These are phyloP conservation scores for Syncephalis fuscata DNA, from an alignment of 371 early-diverging fungal genomes.

Conservation along the genomic window DNA sequence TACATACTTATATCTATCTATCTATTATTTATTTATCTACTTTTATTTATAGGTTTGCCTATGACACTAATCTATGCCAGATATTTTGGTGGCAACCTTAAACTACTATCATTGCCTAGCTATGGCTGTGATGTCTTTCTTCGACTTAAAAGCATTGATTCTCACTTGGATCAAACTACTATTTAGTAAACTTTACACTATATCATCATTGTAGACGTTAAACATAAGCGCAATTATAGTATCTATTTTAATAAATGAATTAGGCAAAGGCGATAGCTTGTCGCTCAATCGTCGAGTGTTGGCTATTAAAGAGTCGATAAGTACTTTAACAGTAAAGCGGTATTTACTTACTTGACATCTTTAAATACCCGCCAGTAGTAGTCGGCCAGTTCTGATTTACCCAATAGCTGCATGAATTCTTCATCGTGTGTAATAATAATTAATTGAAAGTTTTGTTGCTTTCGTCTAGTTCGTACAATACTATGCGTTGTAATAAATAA, in stretches of 20 bases:
- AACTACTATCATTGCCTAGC: slow-evolving; percentile 68
- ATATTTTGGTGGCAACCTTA: slow-evolving; percentile 87
- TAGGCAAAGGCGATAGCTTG: neutral
- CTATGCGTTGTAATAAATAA: too few species aligned
- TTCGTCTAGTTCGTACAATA: slow-evolving; percentile 57
- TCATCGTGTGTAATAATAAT: slow-evolving; percentile 99
- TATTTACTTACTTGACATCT: slow-evolving; percentile 30
- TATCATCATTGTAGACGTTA: too few species aligned
- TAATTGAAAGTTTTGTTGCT: slow-evolving; percentile 90
- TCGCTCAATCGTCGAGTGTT: neutral
- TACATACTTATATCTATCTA: neutral
- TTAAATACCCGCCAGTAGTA: slow-evolving; percentile 72
- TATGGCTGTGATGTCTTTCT: slow-evolving; percentile 91
- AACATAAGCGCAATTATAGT: too few species aligned
- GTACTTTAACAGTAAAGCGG: neutral
- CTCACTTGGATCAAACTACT: slow-evolving; percentile 23
- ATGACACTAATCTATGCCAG: slow-evolving; percentile 84
- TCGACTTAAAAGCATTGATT: slow-evolving; percentile 61
- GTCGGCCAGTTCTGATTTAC: slow-evolving; percentile 60
- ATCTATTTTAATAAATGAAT: too few species aligned
- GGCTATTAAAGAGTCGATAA: neutral
- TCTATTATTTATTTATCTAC: neutral
- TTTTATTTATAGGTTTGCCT: slow-evolving; percentile 71
- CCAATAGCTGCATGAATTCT: slow-evolving; percentile 81
- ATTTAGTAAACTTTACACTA: slow-evolving; percentile 13